Percentiles rank a stretch among this genome's conserved stretches.
These are phyloP conservation scores for Aspergillus hancockii DNA, from an alignment of 495 filamentous ascomycete species.

Conservation along the genomic window DNA sequence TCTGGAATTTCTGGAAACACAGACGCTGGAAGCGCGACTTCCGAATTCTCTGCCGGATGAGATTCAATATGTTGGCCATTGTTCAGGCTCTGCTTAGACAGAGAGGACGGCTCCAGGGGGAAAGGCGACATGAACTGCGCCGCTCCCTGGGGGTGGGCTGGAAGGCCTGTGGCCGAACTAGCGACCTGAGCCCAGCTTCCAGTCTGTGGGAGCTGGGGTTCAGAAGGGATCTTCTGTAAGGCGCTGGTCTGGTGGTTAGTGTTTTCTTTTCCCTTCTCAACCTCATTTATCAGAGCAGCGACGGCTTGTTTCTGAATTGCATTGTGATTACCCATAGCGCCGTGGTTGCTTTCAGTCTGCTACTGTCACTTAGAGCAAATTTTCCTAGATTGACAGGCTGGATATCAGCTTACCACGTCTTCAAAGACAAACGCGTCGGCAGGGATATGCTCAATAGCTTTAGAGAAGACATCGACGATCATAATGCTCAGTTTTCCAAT, in stretches of 20 bases:
- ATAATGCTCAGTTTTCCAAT: slow-evolving; percentile 28
- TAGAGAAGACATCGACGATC: slow-evolving; percentile 25
- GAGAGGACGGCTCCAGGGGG: slow-evolving; percentile 16
- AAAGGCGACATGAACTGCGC: slow-evolving; percentile 21
- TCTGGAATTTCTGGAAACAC: slow-evolving; percentile 18
- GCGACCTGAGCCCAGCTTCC: slow-evolving; percentile 30
- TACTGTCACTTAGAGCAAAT: slow-evolving; percentile 2
- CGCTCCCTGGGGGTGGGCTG: slow-evolving; percentile 8
- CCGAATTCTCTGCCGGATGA: not conserved
- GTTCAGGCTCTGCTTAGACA: slow-evolving; percentile 21
- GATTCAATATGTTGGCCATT: slow-evolving; percentile 15
- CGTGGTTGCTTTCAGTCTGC: slow-evolving; percentile 1
- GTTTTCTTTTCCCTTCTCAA: slow-evolving; percentile 14
- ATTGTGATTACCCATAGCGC: not conserved
- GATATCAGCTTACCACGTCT: slow-evolving; percentile 16
- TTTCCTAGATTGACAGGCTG: not conserved
- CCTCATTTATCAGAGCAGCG: slow-evolving; percentile 17
- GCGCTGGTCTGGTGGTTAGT: slow-evolving; percentile 4
- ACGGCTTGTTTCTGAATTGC: slow-evolving; percentile 17
- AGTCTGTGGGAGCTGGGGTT: slow-evolving; percentile 7
- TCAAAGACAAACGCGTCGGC: slow-evolving; percentile 16
- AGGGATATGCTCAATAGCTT: slow-evolving; percentile 18
- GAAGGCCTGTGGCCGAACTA: slow-evolving; percentile 6
- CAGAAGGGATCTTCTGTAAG: slow-evolving; percentile 7
- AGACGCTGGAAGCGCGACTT: slow-evolving; percentile 3